Evolutionary conservation across 2,329 filamentous ascomycete genomes (phyloP), one percentile per base, ranked within the genome.

Genomic region (Paraphaeosphaeria sporulosa): DNA sequence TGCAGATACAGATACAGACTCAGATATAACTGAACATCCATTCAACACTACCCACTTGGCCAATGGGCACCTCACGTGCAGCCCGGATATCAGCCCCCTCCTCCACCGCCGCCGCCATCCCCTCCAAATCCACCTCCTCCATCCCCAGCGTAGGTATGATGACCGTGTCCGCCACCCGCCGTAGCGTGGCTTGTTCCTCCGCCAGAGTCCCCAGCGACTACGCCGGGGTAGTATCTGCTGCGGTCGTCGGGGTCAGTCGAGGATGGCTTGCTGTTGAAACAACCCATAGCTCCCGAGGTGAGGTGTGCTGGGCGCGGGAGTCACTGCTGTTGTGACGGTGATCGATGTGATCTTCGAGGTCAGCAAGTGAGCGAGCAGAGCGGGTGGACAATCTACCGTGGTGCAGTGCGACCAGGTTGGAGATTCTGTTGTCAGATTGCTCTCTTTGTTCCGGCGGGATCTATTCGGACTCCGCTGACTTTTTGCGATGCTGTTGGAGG

Each of bases 71-170:
- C 30, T 32, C 30, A 32, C 10, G 30, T 32, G 30, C 23, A 17
- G 21, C 5, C 10, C 4, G 8, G 23, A 27, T 17, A 19, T 47
- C 48, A 32, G 27, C 49, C 36, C 12, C 49, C 49, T 48, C 51
- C 43, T 53, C 57, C 53, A 25, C 60, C 57, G 9, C 60, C 57
- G 44, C 58, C 61, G 25, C 62, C 62, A 4, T 42, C 49, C 7
- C 59, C 60, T 36, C 60, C 63, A 25, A 52, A 49, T 25, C 53
- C 58, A 7, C 59, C 59, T 27, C 56, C 64, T 40, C 58, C 60
- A 55, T 59, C 60, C n/a, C 60, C 60, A 19, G 34, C 51, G 38
- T 60, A 58, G 1, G 32, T 53, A 48, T 57, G 43, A 49, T 59
- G 57, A 6, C 51, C 47, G 10, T 50, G 23, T 21, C 43, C 47